These are phyloP conservation scores for Sphaerulina populicola DNA, from an alignment of 2,329 filamentous ascomycete genomes.

Conservation along the genomic window DNA sequence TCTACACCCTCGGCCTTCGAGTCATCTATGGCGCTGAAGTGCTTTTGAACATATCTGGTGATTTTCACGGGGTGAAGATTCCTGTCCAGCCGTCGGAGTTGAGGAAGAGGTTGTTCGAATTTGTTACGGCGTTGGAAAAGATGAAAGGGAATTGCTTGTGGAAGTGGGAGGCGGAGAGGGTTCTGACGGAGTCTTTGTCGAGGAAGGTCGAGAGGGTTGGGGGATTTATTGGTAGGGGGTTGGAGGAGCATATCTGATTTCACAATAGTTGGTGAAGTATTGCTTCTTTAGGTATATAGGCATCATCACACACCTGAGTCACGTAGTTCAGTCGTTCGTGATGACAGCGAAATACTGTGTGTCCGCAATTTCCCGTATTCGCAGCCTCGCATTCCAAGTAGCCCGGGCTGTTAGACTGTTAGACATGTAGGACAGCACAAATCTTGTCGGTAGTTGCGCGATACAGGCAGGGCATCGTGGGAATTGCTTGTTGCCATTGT, in stretches of 20 bases:
- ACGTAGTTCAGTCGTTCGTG: no score
- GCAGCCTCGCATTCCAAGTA: no score
- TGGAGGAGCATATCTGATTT: constrained; percentile 5
- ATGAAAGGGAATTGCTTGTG: constrained; percentile 32
- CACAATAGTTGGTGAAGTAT: background rate
- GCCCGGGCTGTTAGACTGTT: no score
- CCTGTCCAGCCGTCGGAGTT: constrained; percentile 23
- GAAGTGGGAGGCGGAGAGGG: constrained; percentile 31
- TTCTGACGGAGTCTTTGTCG: constrained; percentile 25
- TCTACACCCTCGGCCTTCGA: constrained; percentile 53
- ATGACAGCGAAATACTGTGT: no score
- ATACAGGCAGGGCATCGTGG: no score
- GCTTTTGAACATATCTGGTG: constrained; percentile 28
- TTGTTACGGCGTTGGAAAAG: constrained; percentile 22
- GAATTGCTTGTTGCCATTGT: no score
- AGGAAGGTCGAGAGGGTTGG: constrained; percentile 13
- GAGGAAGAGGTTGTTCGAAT: constrained; percentile 24
- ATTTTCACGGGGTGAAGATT: constrained; percentile 13
- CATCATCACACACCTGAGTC: background rate
- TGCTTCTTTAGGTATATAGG: constrained; percentile 6
- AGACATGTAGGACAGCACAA: no score
- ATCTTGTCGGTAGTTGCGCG: no score
- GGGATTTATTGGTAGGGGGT: background rate
- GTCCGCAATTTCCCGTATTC: no score
- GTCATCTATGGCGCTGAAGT: constrained; percentile 39